Percentiles rank a stretch among this genome's conserved stretches.
Conservation (phyloP, 148 eudicot species). For the Heliosperma pusillum region DNA sequence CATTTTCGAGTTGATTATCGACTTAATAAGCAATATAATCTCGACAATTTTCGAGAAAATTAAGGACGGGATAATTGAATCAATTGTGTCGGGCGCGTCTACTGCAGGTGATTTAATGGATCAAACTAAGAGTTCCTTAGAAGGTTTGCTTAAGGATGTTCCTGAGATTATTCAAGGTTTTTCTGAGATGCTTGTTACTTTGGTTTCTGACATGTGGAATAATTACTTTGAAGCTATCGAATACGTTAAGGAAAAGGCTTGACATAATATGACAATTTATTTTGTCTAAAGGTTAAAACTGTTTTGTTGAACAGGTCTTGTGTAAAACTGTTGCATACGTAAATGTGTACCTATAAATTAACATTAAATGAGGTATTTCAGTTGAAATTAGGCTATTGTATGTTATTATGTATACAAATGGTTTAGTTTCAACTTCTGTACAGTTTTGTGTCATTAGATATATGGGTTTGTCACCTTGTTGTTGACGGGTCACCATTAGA, state of each 20-base stretch:
- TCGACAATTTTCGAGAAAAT: constrained; percentile 33
- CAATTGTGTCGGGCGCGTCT: constrained; percentile 26
- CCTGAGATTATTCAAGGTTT: constrained; percentile 42
- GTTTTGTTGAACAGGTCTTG: background rate
- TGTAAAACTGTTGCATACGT: background rate
- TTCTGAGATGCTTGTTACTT: constrained; percentile 35
- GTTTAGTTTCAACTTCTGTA: no score
- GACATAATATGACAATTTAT: background rate
- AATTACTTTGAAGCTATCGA: constrained; percentile 41
- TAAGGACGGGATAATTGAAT: constrained; percentile 34
- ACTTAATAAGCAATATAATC: constrained; percentile 20
- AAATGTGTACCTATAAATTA: background rate
- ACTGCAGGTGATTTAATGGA: constrained; percentile 32
- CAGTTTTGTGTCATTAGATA: constrained; percentile 9
- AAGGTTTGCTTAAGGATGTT: constrained; percentile 33
- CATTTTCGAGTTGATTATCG: constrained; percentile 22
- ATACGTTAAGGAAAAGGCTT: constrained; percentile 39
- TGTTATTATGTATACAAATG: no score
- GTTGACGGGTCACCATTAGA: background rate
- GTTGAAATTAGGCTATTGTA: background rate
- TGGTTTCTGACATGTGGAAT: constrained; percentile 39
- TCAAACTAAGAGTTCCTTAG: constrained; percentile 31
- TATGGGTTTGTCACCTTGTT: background rate
- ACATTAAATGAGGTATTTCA: background rate
- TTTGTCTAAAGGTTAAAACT: background rate